Evolutionary conservation across 257 asterid genomes (phyloP).

Genomic region (Solanum paucissectum): DNA sequence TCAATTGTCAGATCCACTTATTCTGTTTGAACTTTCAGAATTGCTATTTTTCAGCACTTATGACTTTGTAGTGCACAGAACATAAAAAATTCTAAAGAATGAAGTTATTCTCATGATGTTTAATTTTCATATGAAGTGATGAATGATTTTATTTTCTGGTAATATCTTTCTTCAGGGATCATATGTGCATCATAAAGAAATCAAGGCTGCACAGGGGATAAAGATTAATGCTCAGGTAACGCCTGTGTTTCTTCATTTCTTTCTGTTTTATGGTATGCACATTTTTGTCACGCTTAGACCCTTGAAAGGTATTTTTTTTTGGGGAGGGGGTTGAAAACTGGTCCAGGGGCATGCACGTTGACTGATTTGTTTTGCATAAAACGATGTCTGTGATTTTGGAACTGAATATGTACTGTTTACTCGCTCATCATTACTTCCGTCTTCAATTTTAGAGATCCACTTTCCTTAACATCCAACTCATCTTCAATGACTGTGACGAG

Average conservation of each 20-base stretch:
- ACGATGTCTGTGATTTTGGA: not conserved
- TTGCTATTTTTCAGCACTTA: not conserved
- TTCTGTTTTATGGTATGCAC: not conserved
- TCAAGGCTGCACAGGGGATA: conserved; percentile 96
- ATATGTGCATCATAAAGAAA: conserved; percentile 82
- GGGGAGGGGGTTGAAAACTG: not conserved
- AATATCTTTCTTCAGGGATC: conserved; percentile 55
- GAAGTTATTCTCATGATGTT: not conserved
- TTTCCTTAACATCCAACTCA: not conserved
- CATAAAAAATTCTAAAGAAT: not conserved
- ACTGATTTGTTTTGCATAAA: not conserved
- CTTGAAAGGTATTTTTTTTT: not conserved
- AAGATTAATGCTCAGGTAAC: conserved; percentile 93
- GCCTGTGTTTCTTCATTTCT: not conserved
- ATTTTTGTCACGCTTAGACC: not conserved
- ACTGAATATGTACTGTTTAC: not conserved
- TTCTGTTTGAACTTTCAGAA: not conserved
- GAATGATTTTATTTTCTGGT: not conserved
- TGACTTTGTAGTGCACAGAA: not conserved
- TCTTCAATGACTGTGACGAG: not conserved
- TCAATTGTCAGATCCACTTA: not conserved
- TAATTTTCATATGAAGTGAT: not conserved
- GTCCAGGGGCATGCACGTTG: not conserved
- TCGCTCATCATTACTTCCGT: not conserved
- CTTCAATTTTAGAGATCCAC: not conserved